phyloP scores from a whole-genome alignment of 768 basidiomycete genomes.

The Suillus placidus region DNA sequence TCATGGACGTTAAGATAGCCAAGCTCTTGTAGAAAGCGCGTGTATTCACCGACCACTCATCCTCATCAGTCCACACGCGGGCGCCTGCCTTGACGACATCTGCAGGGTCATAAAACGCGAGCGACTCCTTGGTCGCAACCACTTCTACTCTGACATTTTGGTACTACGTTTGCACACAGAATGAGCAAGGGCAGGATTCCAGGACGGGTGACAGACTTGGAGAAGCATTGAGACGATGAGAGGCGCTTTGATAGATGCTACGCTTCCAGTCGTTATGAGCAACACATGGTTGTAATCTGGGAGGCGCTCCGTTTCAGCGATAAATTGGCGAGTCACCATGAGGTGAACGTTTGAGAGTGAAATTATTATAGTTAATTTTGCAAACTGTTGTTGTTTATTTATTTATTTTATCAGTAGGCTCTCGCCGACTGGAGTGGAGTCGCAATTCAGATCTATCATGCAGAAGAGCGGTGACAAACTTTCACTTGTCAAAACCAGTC shows the following conservation, averaged over 20 bases:
- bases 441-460: no score
- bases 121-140: slow-evolving; percentile 75
- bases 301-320: slow-evolving; percentile 31
- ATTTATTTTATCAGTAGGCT: neutral
- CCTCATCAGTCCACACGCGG: slow-evolving; percentile 84
- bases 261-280: slow-evolving; percentile 88
- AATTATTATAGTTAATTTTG: neutral
- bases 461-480: no score
- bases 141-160: slow-evolving; percentile 78
- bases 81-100: slow-evolving; percentile 56
- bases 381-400: neutral
- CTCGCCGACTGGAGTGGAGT: no score
- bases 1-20: neutral
- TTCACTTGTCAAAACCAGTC: no score
- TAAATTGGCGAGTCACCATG: slow-evolving; percentile 20
- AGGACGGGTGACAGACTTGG: slow-evolving; percentile 40
- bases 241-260: slow-evolving; percentile 92
- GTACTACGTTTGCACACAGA: slow-evolving; percentile 50
- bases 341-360: neutral
- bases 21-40: neutral
- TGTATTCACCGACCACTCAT: slow-evolving; percentile 86
- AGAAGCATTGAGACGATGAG: slow-evolving; percentile 82
- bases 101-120: slow-evolving; percentile 71
- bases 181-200: neutral
- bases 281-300: slow-evolving; percentile 58